These are phyloP conservation scores for Kazachstania taianensis DNA, from an alignment of 805 yeast species.

Conservation along the genomic window DNA sequence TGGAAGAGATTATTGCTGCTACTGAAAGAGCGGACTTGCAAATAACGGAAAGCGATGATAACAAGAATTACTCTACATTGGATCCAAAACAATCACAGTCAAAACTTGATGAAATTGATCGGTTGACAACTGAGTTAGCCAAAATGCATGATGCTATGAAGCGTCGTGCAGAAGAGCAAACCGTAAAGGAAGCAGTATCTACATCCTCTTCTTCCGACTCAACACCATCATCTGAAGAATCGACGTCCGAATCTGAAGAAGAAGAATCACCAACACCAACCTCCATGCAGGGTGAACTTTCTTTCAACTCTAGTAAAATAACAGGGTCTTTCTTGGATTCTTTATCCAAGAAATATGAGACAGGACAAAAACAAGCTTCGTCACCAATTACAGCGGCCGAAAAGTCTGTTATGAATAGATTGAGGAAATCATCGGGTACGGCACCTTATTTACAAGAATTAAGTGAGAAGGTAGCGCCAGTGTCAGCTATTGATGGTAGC, in stretches of 20 bases:
- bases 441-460: slow-evolving; percentile 22
- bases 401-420: slow-evolving; percentile 24
- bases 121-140: slow-evolving; percentile 17
- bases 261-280: slow-evolving; percentile 5
- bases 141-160: slow-evolving; percentile 9
- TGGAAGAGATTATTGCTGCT: slow-evolving; percentile 6
- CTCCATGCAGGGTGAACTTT: too few species aligned
- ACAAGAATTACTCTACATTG: slow-evolving; percentile 10
- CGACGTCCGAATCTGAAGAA: slow-evolving; percentile 7
- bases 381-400: slow-evolving; percentile 7
- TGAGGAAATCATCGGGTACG: slow-evolving; percentile 18
- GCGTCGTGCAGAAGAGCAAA: not conserved
- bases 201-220: slow-evolving; percentile 6
- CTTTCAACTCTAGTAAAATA: too few species aligned
- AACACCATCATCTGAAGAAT: slow-evolving; percentile 5
- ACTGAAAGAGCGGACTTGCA: not conserved
- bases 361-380: slow-evolving; percentile 14
- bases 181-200: not conserved
- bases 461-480: slow-evolving; percentile 12
- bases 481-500: slow-evolving; percentile 5
- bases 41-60: not conserved
- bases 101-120: slow-evolving; percentile 19
- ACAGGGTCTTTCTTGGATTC: slow-evolving; percentile 27
- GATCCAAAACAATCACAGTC: slow-evolving; percentile 19
- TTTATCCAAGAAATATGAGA: slow-evolving; percentile 27